phyloP scores from a whole-genome alignment of 2,329 filamentous ascomycete species.

The Cercospora beticola region DNA sequence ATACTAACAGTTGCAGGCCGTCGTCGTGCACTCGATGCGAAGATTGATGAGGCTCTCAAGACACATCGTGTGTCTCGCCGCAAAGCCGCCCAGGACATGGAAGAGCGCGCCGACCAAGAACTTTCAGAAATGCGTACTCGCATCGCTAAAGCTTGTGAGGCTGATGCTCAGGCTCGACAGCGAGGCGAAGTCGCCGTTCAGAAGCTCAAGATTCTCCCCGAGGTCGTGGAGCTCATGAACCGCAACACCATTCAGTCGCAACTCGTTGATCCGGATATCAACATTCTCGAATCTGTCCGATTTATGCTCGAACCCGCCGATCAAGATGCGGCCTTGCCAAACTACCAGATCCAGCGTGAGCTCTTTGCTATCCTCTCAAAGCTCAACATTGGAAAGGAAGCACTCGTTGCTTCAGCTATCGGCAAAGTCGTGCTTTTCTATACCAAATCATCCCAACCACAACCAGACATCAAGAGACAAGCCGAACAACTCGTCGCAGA shows the following conservation, averaged over 20 bases:
- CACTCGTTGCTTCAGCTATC: conserved; percentile 84
- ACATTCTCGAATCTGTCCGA: conserved; percentile 89
- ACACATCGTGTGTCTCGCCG: conserved; percentile 72
- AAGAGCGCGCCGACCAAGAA: conserved; percentile 84
- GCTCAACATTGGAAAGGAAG: conserved; percentile 87
- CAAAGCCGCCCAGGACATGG: conserved; percentile 88
- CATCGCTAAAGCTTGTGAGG: conserved; percentile 87
- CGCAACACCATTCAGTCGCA: conserved; percentile 82
- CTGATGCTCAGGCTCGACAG: conserved; percentile 79
- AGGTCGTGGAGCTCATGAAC: conserved; percentile 84
- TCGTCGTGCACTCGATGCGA: conserved; percentile 77
- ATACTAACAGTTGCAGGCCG: conserved; percentile 51
- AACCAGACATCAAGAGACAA: conserved; percentile 85
- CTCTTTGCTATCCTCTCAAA: conserved; percentile 77
- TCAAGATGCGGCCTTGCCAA: conserved; percentile 81
- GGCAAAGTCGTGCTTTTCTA: conserved; percentile 97
- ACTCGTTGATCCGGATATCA: conserved; percentile 89
- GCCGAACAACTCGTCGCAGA: conserved; percentile 90
- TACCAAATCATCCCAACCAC: conserved; percentile 88
- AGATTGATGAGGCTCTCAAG: conserved; percentile 86
- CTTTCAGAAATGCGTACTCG: conserved; percentile 82
- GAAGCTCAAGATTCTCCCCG: conserved; percentile 90
- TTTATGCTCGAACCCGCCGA: conserved; percentile 96
- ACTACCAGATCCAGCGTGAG: conserved; percentile 96
- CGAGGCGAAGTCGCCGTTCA: conserved; percentile 78